Evolutionary conservation across 805 yeast species (phyloP), one percentile per base, ranked within the genome.

Genomic region (Kregervanrija delftensis): DNA sequence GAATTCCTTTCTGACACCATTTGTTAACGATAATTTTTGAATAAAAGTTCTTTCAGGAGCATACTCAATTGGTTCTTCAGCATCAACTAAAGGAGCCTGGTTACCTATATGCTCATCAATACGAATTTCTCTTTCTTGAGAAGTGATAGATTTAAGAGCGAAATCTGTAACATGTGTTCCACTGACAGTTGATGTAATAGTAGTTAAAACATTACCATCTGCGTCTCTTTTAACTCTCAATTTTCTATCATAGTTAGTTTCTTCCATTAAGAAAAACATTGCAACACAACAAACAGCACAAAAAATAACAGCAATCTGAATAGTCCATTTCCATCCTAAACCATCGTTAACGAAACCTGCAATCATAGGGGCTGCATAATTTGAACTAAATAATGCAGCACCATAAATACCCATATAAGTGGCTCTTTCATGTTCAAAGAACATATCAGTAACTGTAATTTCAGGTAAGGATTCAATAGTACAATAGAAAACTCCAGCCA

Each of bases 311-410:
- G 73, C 64, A 63, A 76, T 66, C 48, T 53, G 64, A 59, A 77
- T 72, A 9, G 72, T 76, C 80, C 79, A 76, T 49, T 69, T 58
- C 71, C 79, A 79, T 6, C 76, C 74, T 28, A 68, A 61, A 30
- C 68, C 70, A 41, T 72, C 69, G 30, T 70, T 68, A 45, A 79
- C 74, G 51, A 75, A 74, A 11, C 83, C 83, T 11, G 82, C 80
- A 40, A 78, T 67, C 52, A 79, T 64, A 5, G 84, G 83, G 4
- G 83, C 83, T 45, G 77, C 59, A 52, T 65, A 79, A 37, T 78
- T 73, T 9, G 81, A 76, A 11, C 70, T 68, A 34, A 77, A 67
- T 13, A 81, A 65, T 11, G 82, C 76, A 46, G 71, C 59, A 47
- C 78, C 76, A 56, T 79, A 79, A 17, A 76, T 53, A 33, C 72